Percentiles rank a stretch among this genome's conserved stretches.
phyloP scores from a whole-genome alignment of 768 basidiomycete species.

The Suillus decipiens region DNA sequence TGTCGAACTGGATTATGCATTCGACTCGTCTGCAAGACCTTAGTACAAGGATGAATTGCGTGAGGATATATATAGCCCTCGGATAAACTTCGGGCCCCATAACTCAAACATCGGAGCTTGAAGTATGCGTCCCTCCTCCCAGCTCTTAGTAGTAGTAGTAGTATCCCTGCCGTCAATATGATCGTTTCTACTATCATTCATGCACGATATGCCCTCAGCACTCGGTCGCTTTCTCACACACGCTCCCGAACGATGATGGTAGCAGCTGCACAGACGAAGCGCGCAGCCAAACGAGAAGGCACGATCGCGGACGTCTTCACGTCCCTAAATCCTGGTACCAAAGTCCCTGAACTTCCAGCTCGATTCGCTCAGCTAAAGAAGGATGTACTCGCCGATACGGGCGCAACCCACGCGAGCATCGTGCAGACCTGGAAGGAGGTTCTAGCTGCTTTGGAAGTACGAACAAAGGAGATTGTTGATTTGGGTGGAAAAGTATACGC shows the following conservation, averaged over 20 bases:
- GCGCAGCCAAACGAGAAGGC: conserved; percentile 29
- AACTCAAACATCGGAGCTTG: neutral
- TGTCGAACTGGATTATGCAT: no score
- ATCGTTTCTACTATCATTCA: neutral
- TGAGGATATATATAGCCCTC: neutral
- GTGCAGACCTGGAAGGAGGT: conserved; percentile 57
- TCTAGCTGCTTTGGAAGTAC: conserved; percentile 46
- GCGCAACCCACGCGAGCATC: conserved; percentile 27
- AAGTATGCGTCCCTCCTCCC: neutral
- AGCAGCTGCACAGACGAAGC: neutral
- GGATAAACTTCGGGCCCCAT: neutral
- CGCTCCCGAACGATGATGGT: neutral
- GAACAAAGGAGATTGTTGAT: conserved; percentile 47
- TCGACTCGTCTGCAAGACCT: no score
- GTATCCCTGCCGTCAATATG: neutral
- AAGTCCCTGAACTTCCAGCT: conserved; percentile 45
- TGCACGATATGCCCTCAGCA: neutral
- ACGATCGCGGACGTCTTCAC: conserved; percentile 50
- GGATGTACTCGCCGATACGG: conserved; percentile 45
- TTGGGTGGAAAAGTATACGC: conserved; percentile 48
- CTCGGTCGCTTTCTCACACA: neutral
- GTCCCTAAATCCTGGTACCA: conserved; percentile 39
- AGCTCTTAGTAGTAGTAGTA: no score
- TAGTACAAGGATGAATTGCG: no score
- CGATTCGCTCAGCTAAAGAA: conserved; percentile 66